Conservation (phyloP, 164 flowering plant genomes). For the Aristolochia californica region DNA sequence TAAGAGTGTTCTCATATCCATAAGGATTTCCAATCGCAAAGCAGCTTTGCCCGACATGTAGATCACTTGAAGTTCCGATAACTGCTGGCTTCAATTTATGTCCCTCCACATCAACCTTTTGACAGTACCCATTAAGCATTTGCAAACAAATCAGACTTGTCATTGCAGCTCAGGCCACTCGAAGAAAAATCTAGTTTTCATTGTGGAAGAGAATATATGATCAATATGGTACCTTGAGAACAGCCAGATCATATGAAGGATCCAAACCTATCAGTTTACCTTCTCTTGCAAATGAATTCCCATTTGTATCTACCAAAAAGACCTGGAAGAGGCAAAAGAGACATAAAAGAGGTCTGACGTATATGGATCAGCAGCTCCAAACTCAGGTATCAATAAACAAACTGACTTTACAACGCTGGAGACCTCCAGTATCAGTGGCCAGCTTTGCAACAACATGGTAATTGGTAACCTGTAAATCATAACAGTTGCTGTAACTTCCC, state of each 20-base stretch:
- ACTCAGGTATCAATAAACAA: background rate
- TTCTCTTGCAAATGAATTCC: conserved; percentile 45
- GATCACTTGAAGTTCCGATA: conserved; percentile 51
- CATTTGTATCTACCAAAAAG: conserved; percentile 46
- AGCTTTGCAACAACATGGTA: conserved; percentile 80
- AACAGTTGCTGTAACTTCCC: background rate
- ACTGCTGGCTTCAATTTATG: conserved; percentile 55
- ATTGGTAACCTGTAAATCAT: conserved; percentile 62
- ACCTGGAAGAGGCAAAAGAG: conserved; percentile 25
- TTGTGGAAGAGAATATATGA: background rate
- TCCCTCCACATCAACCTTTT: no score
- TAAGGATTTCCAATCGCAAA: conserved; percentile 90
- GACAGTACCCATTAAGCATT: background rate
- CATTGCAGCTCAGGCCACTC: no score
- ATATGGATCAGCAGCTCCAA: background rate
- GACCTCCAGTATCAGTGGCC: conserved; percentile 63
- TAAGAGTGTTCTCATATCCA: conserved; percentile 82
- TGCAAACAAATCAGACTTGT: no score
- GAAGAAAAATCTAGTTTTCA: no score
- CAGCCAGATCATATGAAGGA: conserved; percentile 79
- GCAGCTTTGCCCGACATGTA: conserved; percentile 87
- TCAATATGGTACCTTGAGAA: conserved; percentile 51
- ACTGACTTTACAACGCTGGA: conserved; percentile 76
- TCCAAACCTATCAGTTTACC: conserved; percentile 70
- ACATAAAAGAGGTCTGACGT: background rate